Conservation (phyloP, 495 filamentous ascomycete genomes). For the Hypomontagnella submonticulosa region DNA sequence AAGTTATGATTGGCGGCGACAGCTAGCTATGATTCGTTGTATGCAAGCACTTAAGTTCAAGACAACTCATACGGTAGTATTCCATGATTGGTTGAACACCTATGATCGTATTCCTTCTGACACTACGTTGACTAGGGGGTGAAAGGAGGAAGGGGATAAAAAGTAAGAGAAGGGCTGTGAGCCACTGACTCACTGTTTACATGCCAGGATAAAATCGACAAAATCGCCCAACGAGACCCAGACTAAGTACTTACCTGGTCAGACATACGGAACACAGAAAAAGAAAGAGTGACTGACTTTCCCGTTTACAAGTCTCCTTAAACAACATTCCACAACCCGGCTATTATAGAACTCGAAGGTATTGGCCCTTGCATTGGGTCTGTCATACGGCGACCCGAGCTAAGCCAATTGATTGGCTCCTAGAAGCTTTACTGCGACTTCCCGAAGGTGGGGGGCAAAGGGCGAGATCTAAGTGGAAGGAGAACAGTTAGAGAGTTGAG, state of each 20-base stretch:
- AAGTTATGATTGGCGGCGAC: conserved; percentile 18
- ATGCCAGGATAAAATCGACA: no score
- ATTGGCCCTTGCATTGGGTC: conserved; percentile 46
- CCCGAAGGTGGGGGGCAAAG: conserved; percentile 41
- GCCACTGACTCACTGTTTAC: conserved; percentile 13
- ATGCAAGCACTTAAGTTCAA: conserved; percentile 42
- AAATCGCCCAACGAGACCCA: no score
- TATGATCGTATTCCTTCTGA: conserved; percentile 30
- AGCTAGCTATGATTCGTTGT: conserved; percentile 27
- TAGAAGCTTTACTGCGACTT: conserved; percentile 34
- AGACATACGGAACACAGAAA: no score
- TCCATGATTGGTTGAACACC: conserved; percentile 29
- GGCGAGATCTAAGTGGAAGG: conserved; percentile 41
- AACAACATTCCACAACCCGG: conserved; percentile 37
- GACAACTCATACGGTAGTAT: conserved; percentile 36
- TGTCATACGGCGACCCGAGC: conserved; percentile 36
- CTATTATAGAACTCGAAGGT: conserved; percentile 37
- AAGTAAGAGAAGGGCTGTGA: conserved; percentile 9
- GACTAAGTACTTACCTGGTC: no score
- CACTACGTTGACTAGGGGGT: conserved; percentile 23
- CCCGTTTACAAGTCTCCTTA: no score
- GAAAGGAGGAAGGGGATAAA: conserved; percentile 3
- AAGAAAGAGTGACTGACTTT: no score
- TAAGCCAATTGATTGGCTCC: conserved; percentile 27
- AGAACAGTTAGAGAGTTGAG: conserved; percentile 19